Evolutionary conservation across 108 stramenopile species (phyloP).

Genomic region (Cylindrotheca closterium): DNA sequence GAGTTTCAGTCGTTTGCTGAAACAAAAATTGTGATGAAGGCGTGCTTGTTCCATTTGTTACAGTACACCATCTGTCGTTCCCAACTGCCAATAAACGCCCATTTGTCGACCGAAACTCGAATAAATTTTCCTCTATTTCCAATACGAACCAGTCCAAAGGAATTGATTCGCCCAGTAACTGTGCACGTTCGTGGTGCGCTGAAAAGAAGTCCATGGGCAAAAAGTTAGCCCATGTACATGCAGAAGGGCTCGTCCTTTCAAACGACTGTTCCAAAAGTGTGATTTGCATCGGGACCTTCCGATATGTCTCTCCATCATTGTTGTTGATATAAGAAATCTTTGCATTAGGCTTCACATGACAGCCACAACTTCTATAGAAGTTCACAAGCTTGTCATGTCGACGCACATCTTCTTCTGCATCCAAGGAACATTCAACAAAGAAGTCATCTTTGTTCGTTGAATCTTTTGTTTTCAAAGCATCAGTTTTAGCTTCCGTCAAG

Average conservation of each 20-base stretch:
- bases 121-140: background rate
- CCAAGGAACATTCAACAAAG: slow-evolving; percentile 33
- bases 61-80: background rate
- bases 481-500: background rate
- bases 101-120: slow-evolving; percentile 12
- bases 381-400: slow-evolving; percentile 56
- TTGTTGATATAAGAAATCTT: slow-evolving; percentile 61
- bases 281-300: slow-evolving; percentile 66
- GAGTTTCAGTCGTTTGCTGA: slow-evolving; percentile 4
- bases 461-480: background rate
- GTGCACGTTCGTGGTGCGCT: background rate
- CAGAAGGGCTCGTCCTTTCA: background rate
- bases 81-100: background rate
- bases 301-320: slow-evolving; percentile 63
- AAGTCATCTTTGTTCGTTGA: background rate
- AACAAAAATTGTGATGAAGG: background rate
- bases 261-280: slow-evolving; percentile 11
- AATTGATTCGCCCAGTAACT: background rate
- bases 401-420: slow-evolving; percentile 65
- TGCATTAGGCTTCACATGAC: slow-evolving; percentile 34
- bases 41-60: background rate
- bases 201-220: slow-evolving; percentile 5
- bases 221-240: background rate
- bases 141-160: slow-evolving; percentile 8
- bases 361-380: slow-evolving; percentile 65